phyloP scores from a whole-genome alignment of 1,284 basidiomycete genomes.

The Leccinum fallax region DNA sequence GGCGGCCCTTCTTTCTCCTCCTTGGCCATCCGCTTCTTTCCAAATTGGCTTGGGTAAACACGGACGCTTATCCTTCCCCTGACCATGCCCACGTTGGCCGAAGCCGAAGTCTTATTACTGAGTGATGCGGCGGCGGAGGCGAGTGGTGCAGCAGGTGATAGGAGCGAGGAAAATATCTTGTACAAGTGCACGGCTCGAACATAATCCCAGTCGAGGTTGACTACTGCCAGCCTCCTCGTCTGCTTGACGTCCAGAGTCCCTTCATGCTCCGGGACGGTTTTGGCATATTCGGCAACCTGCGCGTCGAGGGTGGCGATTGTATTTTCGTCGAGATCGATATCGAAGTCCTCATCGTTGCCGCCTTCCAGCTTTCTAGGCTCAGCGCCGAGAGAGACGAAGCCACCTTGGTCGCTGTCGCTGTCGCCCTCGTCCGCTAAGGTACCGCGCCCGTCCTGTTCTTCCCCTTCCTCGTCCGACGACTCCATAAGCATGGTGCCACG shows the following conservation, averaged over 20 bases:
- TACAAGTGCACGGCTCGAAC: slow-evolving; percentile 89
- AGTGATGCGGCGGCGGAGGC: slow-evolving; percentile 31
- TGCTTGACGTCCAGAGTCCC: slow-evolving; percentile 39
- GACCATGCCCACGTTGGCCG: slow-evolving; percentile 28
- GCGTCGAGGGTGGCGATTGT: slow-evolving; percentile 72
- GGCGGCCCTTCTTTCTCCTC: slow-evolving; percentile 95
- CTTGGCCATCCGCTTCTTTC: slow-evolving; percentile 82
- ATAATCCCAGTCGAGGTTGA: slow-evolving; percentile 99
- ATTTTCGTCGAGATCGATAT: slow-evolving; percentile 57
- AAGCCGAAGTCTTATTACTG: slow-evolving; percentile 2
- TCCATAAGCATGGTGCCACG: slow-evolving; percentile 85
- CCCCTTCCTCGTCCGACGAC: slow-evolving; percentile 83
- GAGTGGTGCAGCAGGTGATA: slow-evolving; percentile 62
- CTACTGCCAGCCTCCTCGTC: slow-evolving; percentile 73
- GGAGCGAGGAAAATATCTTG: slow-evolving; percentile 87
- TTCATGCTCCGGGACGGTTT: slow-evolving; percentile 43
- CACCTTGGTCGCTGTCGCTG: slow-evolving; percentile 51
- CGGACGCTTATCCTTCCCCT: slow-evolving; percentile 73
- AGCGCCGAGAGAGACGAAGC: slow-evolving; percentile 50
- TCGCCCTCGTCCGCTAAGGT: slow-evolving; percentile 37
- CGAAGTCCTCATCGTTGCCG: slow-evolving; percentile 32
- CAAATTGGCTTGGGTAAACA: slow-evolving; percentile 91
- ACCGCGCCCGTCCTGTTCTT: too few relatives aligned
- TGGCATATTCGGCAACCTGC: slow-evolving; percentile 66
- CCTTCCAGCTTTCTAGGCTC: slow-evolving; percentile 30